Percentiles rank a stretch among this genome's conserved stretches.
These are phyloP conservation scores for Porodaedalea pini DNA, from an alignment of 1,284 basidiomycete genomes.

Conservation along the genomic window DNA sequence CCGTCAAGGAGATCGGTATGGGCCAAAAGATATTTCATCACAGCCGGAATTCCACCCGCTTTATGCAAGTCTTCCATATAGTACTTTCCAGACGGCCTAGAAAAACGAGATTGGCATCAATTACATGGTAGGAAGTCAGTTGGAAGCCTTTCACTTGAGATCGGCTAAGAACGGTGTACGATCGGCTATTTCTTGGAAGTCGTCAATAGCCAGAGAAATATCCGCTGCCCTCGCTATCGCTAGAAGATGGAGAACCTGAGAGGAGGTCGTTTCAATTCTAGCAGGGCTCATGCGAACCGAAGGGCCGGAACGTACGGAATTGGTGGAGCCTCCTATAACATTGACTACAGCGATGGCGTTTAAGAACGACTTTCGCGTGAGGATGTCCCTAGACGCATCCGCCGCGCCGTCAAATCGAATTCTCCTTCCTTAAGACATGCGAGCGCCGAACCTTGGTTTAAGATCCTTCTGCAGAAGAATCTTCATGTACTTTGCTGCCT, in stretches of 20 bases:
- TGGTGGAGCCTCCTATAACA: slow-evolving; percentile 88
- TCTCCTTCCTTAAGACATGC: slow-evolving; percentile 28
- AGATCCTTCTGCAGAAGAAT: slow-evolving; percentile 81
- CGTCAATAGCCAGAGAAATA: slow-evolving; percentile 85
- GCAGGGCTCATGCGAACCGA: not conserved
- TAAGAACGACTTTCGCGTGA: slow-evolving; percentile 87
- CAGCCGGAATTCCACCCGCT: slow-evolving; percentile 83
- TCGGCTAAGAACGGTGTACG: slow-evolving; percentile 93
- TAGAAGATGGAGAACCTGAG: slow-evolving; percentile 83
- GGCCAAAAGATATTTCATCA: slow-evolving; percentile 85
- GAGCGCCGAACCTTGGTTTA: slow-evolving; percentile 64
- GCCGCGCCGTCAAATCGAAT: slow-evolving; percentile 15
- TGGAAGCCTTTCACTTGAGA: slow-evolving; percentile 58
- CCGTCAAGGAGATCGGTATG: slow-evolving; percentile 88
- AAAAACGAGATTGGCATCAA: not conserved
- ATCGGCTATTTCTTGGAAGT: slow-evolving; percentile 87
- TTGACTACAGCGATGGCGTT: slow-evolving; percentile 88
- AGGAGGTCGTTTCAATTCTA: not conserved
- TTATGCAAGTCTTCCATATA: slow-evolving; percentile 96
- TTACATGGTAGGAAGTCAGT: not conserved
- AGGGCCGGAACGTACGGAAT: slow-evolving; percentile 56
- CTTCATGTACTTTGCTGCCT: slow-evolving; percentile 80
- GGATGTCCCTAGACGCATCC: slow-evolving; percentile 62
- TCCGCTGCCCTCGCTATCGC: slow-evolving; percentile 93
- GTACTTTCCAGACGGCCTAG: slow-evolving; percentile 86